Evolutionary conservation across 1,139 yeast genomes (phyloP).

Genomic region (Suhomyces taliae): DNA sequence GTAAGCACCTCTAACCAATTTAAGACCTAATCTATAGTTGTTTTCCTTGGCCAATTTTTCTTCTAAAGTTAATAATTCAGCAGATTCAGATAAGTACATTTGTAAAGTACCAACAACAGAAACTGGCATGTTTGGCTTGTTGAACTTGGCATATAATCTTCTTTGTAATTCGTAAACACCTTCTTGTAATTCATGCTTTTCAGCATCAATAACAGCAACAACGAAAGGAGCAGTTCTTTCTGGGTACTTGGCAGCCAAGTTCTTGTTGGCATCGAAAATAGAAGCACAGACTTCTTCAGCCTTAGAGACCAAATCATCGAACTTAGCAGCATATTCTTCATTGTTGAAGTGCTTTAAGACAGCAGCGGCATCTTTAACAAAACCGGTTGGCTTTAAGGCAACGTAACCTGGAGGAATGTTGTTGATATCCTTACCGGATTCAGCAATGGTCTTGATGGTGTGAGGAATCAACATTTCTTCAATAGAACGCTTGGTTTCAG

Average conservation of each 20-base stretch:
- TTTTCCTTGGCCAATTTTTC: conserved; percentile 60
- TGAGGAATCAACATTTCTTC: conserved; percentile 73
- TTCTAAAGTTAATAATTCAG: conserved; percentile 62
- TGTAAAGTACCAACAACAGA: conserved; percentile 91
- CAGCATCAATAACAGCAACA: conserved; percentile 90
- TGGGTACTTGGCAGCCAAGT: conserved; percentile 55
- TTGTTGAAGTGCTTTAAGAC: conserved; percentile 63
- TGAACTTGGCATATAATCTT: conserved; percentile 72
- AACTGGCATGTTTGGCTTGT: conserved; percentile 55
- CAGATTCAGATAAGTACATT: conserved; percentile 79
- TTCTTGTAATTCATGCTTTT: conserved; percentile 80
- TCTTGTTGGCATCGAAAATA: conserved; percentile 56
- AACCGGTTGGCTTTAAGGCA: conserved; percentile 93
- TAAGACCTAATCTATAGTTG: conserved; percentile 77
- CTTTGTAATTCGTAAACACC: conserved; percentile 93
- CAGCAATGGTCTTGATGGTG: conserved; percentile 49
- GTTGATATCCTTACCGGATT: conserved; percentile 52
- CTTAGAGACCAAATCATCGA: conserved; percentile 62
- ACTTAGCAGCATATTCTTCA: conserved; percentile 46
- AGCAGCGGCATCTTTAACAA: conserved; percentile 72
- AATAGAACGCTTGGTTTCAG: conserved; percentile 67
- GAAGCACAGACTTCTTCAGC: conserved; percentile 59
- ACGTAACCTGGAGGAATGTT: conserved; percentile 76
- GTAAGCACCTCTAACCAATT: conserved; percentile 97
- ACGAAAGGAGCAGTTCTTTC: conserved; percentile 76